Evolutionary conservation across 345 rosid genomes (phyloP).

Genomic region (Eucalyptus sideroxylon): DNA sequence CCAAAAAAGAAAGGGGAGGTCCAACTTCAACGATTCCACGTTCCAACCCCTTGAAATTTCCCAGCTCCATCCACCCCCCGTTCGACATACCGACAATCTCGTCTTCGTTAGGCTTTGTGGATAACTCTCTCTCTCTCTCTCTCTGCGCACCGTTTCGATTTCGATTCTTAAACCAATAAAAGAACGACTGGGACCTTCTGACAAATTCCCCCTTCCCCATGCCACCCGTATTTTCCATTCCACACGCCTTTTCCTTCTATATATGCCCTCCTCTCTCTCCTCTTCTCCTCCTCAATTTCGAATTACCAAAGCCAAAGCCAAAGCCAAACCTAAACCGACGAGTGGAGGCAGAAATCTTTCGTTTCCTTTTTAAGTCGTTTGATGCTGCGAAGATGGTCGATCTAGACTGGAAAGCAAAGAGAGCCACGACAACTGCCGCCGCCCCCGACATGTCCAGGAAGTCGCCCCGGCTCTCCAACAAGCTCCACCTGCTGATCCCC

Average conservation of each 20-base stretch:
- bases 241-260: not conserved
- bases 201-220: not conserved
- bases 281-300: not conserved
- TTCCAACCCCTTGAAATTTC: not conserved
- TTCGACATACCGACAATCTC: not conserved
- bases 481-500: constrained; percentile 37
- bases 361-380: not conserved
- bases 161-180: not conserved
- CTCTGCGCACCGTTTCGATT: not conserved
- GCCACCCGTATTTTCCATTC: not conserved
- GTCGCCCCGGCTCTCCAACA: constrained; percentile 26
- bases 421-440: constrained; percentile 3
- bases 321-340: not conserved
- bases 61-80: not conserved
- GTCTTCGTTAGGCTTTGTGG: not conserved
- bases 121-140: not conserved
- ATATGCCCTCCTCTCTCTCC: not conserved
- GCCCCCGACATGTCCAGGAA: constrained; percentile 25
- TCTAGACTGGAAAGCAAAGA: constrained; percentile 41
- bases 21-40: not conserved
- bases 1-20: not conserved
- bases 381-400: constrained; percentile 39
- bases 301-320: not conserved
- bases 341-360: not conserved
- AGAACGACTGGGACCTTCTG: not conserved